A percentile compares a stretch with the other conserved stretches of the same genome.
These are phyloP conservation scores for Oryza officinalis DNA, from an alignment of 176 grass and related monocot genomes.

Conservation along the genomic window DNA sequence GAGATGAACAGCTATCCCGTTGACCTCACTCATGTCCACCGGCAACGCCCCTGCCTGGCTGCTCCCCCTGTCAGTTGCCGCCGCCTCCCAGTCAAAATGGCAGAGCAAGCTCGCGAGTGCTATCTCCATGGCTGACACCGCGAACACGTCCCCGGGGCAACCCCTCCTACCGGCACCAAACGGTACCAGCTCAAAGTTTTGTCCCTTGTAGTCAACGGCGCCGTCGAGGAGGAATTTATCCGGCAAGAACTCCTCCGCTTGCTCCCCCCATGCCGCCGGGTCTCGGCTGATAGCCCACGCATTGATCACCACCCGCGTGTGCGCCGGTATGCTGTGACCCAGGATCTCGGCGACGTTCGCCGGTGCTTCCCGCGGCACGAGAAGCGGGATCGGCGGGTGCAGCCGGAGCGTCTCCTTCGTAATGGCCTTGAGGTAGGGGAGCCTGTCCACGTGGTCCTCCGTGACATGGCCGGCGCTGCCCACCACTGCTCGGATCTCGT, in stretches of 20 bases:
- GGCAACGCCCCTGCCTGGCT: background rate
- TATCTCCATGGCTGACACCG: background rate
- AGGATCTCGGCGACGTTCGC: slow-evolving; percentile 17
- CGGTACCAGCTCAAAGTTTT: slow-evolving; percentile 43
- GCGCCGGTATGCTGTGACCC: slow-evolving; percentile 21
- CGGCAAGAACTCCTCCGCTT: slow-evolving; percentile 37
- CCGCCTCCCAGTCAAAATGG: slow-evolving; percentile 38
- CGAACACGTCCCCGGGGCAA: slow-evolving; percentile 41
- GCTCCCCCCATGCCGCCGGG: slow-evolving; percentile 24
- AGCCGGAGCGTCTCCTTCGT: slow-evolving; percentile 44
- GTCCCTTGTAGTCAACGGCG: slow-evolving; percentile 39
- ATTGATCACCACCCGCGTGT: slow-evolving; percentile 35
- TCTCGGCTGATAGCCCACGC: slow-evolving; percentile 46
- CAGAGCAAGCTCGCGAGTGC: slow-evolving; percentile 28
- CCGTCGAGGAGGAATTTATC: slow-evolving; percentile 34
- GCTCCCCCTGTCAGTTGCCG: background rate
- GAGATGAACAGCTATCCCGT: background rate
- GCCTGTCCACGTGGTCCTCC: background rate
- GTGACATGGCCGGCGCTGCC: background rate
- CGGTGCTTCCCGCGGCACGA: slow-evolving; percentile 32
- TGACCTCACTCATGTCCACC: background rate
- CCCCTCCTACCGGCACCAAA: slow-evolving; percentile 51
- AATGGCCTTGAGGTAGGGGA: slow-evolving; percentile 31
- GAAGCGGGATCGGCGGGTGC: slow-evolving; percentile 29
- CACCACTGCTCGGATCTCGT: slow-evolving; percentile 29